Base-by-base conservation (phyloP, 2,329 filamentous ascomycete genomes). In the Tolypocladium tropicale region DNA sequence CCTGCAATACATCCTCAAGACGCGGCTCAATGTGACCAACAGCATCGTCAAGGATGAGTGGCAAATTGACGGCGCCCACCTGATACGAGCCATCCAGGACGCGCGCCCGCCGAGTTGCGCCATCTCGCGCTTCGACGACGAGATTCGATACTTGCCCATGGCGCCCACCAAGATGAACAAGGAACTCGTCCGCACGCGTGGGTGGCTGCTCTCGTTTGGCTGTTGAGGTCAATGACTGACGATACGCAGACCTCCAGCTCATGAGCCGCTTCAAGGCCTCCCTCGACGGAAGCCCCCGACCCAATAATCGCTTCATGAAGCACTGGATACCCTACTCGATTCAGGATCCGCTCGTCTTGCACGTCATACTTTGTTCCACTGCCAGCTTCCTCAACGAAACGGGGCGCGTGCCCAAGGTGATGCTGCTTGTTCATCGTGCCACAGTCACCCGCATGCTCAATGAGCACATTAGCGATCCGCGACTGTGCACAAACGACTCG, bases 371-470 rank as follows among this genome's bases (percentile, higher is more conserved):
- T 5, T 80, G 77, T 61, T 77, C 77, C 7, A 74, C 78, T 0
- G 73, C 77, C 1, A 79, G 77, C 61, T 80, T 80, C 61, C 68
- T 80, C 33, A 71, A 74, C 39, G 78, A 81, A 60, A 76, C 74
- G 0, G 73, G 76, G 3, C 74, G 76, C 39, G 64, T 79, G 2
- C 72, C 76, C 46, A 74, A 74, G 58, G 67, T 68, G 10, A 68
- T 74, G 4, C 69, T 75, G 12, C 71, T 74, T 60, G 64, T 70
- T 10, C 71, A 77, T 59, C 78, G 77, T 55, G 71, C 70, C 16
- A 69, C 64, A 18, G 74, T 74, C 4, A 75, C 76, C 56, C 65
- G 66, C 41, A 71, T 77, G 64, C 69, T 81, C 34, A 79, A 80
- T 58, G 70, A 75, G 43, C 74, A 77, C 43, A 71, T 81, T 18